These are phyloP conservation scores for Penicillium sp. DNA, from an alignment of 2,329 filamentous ascomycete species.

Conservation along the genomic window DNA sequence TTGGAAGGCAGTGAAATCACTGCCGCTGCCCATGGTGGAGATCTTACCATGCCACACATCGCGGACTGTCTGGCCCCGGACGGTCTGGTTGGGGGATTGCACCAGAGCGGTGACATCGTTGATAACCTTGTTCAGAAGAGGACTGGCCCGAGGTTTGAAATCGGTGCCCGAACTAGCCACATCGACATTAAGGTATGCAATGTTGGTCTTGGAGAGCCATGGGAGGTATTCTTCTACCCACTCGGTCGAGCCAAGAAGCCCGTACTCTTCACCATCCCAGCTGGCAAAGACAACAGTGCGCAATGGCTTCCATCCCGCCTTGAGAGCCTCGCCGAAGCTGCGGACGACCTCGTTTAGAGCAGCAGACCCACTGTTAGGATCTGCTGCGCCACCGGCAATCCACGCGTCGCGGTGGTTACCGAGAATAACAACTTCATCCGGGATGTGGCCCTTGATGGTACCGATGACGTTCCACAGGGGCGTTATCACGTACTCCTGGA, in stretches of 20 bases:
- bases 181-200: conserved; percentile 86
- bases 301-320: conserved; percentile 75
- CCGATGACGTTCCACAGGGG: conserved; percentile 91
- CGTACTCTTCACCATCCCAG: conserved; percentile 84
- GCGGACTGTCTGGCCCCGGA: conserved; percentile 64
- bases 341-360: conserved; percentile 75
- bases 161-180: conserved; percentile 64
- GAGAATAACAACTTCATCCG: conserved; percentile 81
- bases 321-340: conserved; percentile 68
- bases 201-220: conserved; percentile 69
- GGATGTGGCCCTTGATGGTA: conserved; percentile 80
- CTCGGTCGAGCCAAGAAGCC: conserved; percentile 80
- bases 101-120: conserved; percentile 64
- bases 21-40: conserved; percentile 66
- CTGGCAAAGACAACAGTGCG: conserved; percentile 90
- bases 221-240: conserved; percentile 89
- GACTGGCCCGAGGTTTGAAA: conserved; percentile 67
- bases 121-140: conserved; percentile 71
- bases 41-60: conserved; percentile 66
- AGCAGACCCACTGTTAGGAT: conserved; percentile 80
- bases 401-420: conserved; percentile 93
- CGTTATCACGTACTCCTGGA: conserved; percentile 78
- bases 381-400: conserved; percentile 79
- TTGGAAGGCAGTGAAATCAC: conserved; percentile 72
- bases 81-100: conserved; percentile 70